Base-by-base conservation (phyloP, 306 rosid species). In the Lathyrus sativus region DNA sequence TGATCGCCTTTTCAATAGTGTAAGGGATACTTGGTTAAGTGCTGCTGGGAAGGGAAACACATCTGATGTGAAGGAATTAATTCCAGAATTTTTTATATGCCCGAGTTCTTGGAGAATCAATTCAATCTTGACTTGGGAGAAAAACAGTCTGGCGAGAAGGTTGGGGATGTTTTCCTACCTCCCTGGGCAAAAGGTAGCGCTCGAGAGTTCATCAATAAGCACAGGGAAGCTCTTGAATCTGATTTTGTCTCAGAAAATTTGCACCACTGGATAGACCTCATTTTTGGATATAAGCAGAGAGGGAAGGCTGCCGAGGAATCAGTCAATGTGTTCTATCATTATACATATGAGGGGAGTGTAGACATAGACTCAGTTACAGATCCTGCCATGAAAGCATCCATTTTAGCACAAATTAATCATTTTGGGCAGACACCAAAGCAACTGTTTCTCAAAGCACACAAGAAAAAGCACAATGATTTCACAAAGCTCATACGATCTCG, bases 351-450 rank as follows among this genome's bases (percentile, higher is more conserved):
- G 74, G 99, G 99, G 76, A 91, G 90, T 68, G 99, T 95, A 68
- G 97, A 95, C 83, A 95, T 95, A 79, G 99, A 95, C 78, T 87
- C 97, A 1, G 96, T 95, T 69, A 88, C 88, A 19, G 99, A 95
- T 81, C 99, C 99, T 18, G 97, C 96, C 43, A 85, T 95, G 97
- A 95, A 95, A 81, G 99, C 99, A 79, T 91, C 99, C 72, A 95
- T 95, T 85, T 82, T 95, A 76, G 97, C 99, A 37, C 99, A 95
- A 76, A 95, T 95, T 62, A 95, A 95, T 84, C 97, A 95, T 83
- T 95, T 95, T 84, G 99, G 99, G 79, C 99, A 95, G 89, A 95
- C 99, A 19, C 99, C 99, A 41, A 95, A 95, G 79, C 99, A 95
- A 69, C 83, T 95, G 67, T 95, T 95, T 82, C 91, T 74, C 73